These are phyloP conservation scores for Aureobasidium namibiae DNA, from an alignment of 2,329 filamentous ascomycete species.

Conservation along the genomic window DNA sequence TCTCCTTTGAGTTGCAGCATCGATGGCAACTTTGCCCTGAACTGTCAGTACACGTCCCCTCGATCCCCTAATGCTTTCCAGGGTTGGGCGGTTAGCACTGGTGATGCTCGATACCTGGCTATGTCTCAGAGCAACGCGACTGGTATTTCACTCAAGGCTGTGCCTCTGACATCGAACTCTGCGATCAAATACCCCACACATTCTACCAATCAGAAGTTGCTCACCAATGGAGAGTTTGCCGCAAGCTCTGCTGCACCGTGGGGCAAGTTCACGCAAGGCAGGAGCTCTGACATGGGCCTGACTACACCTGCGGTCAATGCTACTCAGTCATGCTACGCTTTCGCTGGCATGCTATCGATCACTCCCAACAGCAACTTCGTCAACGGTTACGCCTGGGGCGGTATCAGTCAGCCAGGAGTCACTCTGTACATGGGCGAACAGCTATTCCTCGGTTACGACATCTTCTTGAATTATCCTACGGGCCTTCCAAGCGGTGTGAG, in stretches of 20 bases:
- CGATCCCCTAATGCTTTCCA: not conserved
- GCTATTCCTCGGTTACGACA: not conserved
- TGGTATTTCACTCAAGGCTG: not conserved
- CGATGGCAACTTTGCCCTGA: slow-evolving; percentile 1
- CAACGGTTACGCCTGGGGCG: slow-evolving; percentile 5
- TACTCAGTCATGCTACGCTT: not conserved
- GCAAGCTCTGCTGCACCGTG: not conserved
- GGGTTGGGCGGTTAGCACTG: not conserved
- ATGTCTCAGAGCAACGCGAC: slow-evolving; percentile 8
- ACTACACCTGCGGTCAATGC: not conserved
- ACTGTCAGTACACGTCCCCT: slow-evolving; percentile 6
- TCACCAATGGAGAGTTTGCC: slow-evolving; percentile 4
- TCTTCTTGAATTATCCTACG: slow-evolving; percentile 3
- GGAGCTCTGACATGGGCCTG: not conserved
- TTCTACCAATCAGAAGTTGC: not conserved
- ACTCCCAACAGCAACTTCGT: slow-evolving; percentile 6
- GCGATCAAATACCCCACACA: not conserved
- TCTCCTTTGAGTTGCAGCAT: not conserved
- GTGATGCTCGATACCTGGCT: slow-evolving; percentile 5
- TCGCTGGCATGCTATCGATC: slow-evolving; percentile 2
- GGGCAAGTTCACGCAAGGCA: slow-evolving; percentile 2
- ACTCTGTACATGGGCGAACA: slow-evolving; percentile 9
- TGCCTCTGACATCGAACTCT: slow-evolving; percentile 1
- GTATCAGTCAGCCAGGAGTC: not conserved
- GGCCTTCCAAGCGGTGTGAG: slow-evolving; percentile 1